Percentiles rank a stretch among this genome's conserved stretches.
phyloP scores from a whole-genome alignment of 164 flowering plant species.

The Akebia trifoliata region DNA sequence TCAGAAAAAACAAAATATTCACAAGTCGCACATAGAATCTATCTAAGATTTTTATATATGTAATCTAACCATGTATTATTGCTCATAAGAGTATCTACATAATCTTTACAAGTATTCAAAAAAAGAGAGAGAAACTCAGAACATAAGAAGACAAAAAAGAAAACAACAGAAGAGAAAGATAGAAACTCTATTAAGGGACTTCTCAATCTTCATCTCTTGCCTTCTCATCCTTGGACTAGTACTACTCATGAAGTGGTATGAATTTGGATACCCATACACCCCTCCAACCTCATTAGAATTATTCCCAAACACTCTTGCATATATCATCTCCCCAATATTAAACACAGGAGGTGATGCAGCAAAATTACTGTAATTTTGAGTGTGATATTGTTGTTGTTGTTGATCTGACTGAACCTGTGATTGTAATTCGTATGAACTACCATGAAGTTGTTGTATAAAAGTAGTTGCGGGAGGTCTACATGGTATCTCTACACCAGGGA shows the following conservation, averaged over 20 bases:
- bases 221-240: conserved; percentile 26
- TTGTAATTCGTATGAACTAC: conserved; percentile 10
- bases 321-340: conserved; percentile 53
- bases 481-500: conserved; percentile 30
- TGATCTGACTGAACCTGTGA: conserved; percentile 7
- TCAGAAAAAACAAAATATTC: too few species aligned
- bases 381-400: conserved; percentile 30
- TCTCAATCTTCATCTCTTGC: conserved; percentile 32
- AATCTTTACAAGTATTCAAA: too few species aligned
- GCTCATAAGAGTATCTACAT: too few species aligned
- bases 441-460: conserved; percentile 18
- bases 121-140: conserved; percentile 23
- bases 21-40: too few species aligned
- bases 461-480: conserved; percentile 40
- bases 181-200: conserved; percentile 33
- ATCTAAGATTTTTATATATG: too few species aligned
- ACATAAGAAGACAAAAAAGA: conserved; percentile 32
- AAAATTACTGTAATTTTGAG: neutral
- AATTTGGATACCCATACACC: conserved; percentile 26
- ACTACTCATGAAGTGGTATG: conserved; percentile 20
- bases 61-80: too few species aligned
- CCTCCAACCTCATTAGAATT: conserved; percentile 26
- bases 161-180: conserved; percentile 39
- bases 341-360: conserved; percentile 9
- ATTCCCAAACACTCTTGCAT: conserved; percentile 42